Conservation (phyloP, 352 stramenopile genomes). For the Phytophthora pinifolia region DNA sequence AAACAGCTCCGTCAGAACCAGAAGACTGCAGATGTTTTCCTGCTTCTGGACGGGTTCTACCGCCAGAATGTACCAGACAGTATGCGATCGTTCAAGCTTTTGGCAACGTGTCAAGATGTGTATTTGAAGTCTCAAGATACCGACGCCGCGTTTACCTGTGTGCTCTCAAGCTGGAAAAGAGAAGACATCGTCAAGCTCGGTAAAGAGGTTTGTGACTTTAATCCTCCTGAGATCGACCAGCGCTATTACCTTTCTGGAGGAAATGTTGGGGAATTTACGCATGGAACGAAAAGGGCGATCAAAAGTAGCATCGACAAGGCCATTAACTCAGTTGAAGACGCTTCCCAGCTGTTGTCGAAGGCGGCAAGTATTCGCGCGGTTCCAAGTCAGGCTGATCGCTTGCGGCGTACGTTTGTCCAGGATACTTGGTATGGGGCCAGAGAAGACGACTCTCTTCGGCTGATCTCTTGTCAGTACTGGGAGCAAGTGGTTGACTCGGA, state of each 20-base stretch:
- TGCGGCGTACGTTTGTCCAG: not conserved
- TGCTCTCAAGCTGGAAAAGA: not conserved
- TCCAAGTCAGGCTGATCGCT: no score
- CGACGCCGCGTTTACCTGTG: not conserved
- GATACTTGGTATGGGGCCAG: no score
- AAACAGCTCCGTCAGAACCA: not conserved
- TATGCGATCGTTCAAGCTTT: not conserved
- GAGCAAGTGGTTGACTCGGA: not conserved
- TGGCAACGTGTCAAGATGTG: not conserved
- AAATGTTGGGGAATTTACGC: not conserved
- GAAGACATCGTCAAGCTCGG: not conserved
- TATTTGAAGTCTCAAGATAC: not conserved
- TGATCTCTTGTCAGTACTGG: not conserved
- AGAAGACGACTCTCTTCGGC: no score
- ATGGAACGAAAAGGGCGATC: no score
- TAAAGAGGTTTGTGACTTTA: not conserved
- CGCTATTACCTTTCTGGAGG: conserved; percentile 5
- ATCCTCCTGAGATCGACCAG: not conserved
- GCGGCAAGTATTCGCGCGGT: no score
- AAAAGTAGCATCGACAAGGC: no score
- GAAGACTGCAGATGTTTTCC: not conserved
- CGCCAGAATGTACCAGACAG: not conserved
- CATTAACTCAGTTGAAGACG: not conserved
- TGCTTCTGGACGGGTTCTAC: not conserved
- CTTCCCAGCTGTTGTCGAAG: no score